Percentiles rank a stretch among this genome's conserved stretches.
phyloP scores from a whole-genome alignment of 495 filamentous ascomycete genomes.

The Hypoxylon fragiforme region DNA sequence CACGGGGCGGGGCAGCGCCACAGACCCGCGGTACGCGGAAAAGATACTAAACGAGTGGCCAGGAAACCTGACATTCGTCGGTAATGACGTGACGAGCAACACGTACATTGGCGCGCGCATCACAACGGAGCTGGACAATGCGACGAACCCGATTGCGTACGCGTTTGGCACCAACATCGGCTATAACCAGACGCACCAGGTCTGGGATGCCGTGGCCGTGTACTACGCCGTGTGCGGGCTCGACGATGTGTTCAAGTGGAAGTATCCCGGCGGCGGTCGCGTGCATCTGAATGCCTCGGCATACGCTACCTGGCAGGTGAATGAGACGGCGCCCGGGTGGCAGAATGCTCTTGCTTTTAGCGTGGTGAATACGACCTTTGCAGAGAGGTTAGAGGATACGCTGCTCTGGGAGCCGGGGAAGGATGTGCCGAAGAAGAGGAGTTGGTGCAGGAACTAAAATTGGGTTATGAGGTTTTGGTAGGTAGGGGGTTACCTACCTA shows the following conservation, averaged over 20 bases:
- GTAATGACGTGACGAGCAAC: conserved; percentile 32
- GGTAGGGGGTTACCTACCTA: too few relatives aligned
- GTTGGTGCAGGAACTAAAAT: conserved; percentile 20
- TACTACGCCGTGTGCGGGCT: conserved; percentile 40
- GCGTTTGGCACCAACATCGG: conserved; percentile 51
- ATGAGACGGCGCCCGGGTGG: conserved; percentile 10
- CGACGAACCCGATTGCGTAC: conserved; percentile 35
- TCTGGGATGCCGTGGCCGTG: conserved; percentile 64
- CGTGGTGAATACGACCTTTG: conserved; percentile 33
- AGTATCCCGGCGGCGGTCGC: conserved; percentile 30
- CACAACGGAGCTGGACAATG: conserved; percentile 28
- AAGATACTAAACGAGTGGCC: conserved; percentile 38
- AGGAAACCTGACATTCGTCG: conserved; percentile 32
- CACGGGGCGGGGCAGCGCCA: conserved; percentile 18
- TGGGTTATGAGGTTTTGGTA: not conserved
- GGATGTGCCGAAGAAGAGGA: conserved; percentile 2
- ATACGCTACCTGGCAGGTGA: conserved; percentile 27
- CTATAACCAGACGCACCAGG: conserved; percentile 70
- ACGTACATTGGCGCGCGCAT: conserved; percentile 33
- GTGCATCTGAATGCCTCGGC: conserved; percentile 28
- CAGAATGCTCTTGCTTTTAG: conserved; percentile 37
- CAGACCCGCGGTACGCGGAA: conserved; percentile 26
- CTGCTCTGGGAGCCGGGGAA: conserved; percentile 36
- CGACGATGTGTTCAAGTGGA: conserved; percentile 36
- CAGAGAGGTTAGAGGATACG: conserved; percentile 28